Base-by-base conservation (phyloP, 495 filamentous ascomycete genomes). In the Penicillium coprophilum region DNA sequence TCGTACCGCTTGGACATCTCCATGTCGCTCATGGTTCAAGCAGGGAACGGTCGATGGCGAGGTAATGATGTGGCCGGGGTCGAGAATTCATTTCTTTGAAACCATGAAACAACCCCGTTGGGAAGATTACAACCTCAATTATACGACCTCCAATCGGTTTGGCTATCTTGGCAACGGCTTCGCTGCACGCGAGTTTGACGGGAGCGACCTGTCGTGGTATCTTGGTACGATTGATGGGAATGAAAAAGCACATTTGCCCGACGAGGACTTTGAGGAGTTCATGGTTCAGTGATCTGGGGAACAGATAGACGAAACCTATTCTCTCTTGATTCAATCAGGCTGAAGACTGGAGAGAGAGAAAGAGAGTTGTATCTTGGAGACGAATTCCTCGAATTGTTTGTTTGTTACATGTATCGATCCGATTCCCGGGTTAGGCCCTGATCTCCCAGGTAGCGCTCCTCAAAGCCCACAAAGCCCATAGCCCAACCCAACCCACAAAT, bases 81-180 rank as follows among this genome's bases (percentile, higher is more conserved):
- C 67, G 24, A 65, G 68, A 6, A 61, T 79, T 10, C 77, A 81
- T 55, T 85, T 78, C 61, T 76, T 82, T 47, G 78, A 86, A 46
- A 71, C 75, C 4, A 48, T 84, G 36, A 67, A 72, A 39, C 61
- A 72, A 36, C 68, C 76, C 2, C 70, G 80, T 1, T 67, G 60
- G 31, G 80, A 85, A 47, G 81, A 84, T 58, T 85, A 72, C 60
- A 66, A 80, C 27, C 46, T 58, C 28, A 43, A 28, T 19, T 62
- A 62, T 52, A 46, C 21, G 17, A 46, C 46, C 9, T 31, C 24
- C 6, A 71, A 71, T 43, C 53, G 57, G 20, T 71, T 68, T 49
- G 38, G 30, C 1, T 70, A 62, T 56, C 36, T 68, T 21, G 68
- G 67, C 0, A 68, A 61, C 23, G 67, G 63, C 20, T 67, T 63